phyloP scores from a whole-genome alignment of 148 eudicot species.

The Nyssa sinensis region DNA sequence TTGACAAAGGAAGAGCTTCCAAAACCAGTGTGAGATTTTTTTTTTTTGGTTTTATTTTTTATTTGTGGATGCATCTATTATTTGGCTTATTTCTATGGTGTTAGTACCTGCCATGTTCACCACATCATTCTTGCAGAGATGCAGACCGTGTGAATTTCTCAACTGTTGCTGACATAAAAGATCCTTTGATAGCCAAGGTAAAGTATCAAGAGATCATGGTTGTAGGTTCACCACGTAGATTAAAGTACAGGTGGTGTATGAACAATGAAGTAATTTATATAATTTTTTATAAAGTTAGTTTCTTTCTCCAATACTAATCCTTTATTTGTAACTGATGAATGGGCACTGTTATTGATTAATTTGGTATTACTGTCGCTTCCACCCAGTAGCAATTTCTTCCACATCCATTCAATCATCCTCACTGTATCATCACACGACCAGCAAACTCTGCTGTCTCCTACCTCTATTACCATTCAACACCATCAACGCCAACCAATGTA shows the following conservation, averaged over 20 bases:
- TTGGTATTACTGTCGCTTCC: neutral
- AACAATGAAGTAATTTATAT: neutral
- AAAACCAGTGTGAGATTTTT: slow-evolving; percentile 58
- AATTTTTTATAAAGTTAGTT: neutral
- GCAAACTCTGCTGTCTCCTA: neutral
- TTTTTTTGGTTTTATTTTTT: slow-evolving; percentile 2
- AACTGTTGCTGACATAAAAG: slow-evolving; percentile 69
- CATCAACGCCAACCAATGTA: neutral
- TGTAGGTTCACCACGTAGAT: neutral
- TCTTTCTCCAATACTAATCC: neutral
- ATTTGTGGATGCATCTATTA: neutral
- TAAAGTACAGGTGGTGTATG: slow-evolving; percentile 1
- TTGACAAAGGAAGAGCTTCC: slow-evolving; percentile 80
- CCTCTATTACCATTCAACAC: neutral
- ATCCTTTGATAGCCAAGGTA: slow-evolving; percentile 86
- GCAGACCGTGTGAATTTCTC: slow-evolving; percentile 63
- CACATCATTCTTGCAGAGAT: slow-evolving; percentile 40
- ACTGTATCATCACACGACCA: neutral
- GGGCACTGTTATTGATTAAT: neutral
- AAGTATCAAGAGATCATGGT: neutral
- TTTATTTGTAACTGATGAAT: too few relatives aligned
- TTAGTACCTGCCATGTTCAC: slow-evolving; percentile 4
- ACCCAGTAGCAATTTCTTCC: neutral
- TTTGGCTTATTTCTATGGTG: neutral
- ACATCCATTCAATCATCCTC: neutral